These are phyloP conservation scores for Bipolaris victoriae DNA, from an alignment of 2,329 filamentous ascomycete species.

Conservation along the genomic window DNA sequence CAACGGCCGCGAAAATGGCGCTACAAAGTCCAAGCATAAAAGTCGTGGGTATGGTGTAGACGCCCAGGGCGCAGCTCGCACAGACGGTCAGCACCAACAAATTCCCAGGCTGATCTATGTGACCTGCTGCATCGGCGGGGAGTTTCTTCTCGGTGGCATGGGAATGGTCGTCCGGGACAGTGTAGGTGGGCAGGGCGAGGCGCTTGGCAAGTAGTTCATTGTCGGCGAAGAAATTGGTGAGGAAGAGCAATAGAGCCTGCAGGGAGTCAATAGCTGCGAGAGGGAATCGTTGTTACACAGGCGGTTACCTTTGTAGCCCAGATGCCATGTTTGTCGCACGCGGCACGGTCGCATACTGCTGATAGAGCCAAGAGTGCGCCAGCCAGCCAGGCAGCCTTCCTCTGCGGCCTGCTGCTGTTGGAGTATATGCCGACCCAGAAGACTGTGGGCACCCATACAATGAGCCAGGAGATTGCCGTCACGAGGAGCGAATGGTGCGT, in stretches of 20 bases:
- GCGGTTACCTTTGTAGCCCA: constrained; percentile 54
- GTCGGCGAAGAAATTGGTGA: constrained; percentile 41
- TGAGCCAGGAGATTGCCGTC: constrained; percentile 51
- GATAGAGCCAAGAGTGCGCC: constrained; percentile 52
- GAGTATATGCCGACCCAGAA: constrained; percentile 43
- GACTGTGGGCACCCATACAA: constrained; percentile 47
- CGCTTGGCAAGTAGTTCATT: constrained; percentile 34
- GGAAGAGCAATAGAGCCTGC: constrained; percentile 46
- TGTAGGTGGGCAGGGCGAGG: constrained; percentile 31
- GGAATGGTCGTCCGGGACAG: constrained; percentile 28
- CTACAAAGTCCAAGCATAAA: constrained; percentile 52
- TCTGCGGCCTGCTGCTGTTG: constrained; percentile 30
- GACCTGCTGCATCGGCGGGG: constrained; percentile 22
- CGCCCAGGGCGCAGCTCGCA: constrained; percentile 45
- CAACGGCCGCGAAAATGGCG: constrained; percentile 49
- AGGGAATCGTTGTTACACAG: neutral
- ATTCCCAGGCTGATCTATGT: constrained; percentile 33
- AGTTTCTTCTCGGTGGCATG: constrained; percentile 22
- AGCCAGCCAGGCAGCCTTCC: constrained; percentile 48
- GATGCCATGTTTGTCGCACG: constrained; percentile 52
- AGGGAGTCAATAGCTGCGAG: constrained; percentile 6
- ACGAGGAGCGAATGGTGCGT: constrained; percentile 52
- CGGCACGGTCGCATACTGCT: constrained; percentile 52
- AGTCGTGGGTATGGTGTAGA: constrained; percentile 43
- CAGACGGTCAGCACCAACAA: constrained; percentile 46